Conservation (phyloP, 495 filamentous ascomycete genomes). For the Daldinia bambusicola region DNA sequence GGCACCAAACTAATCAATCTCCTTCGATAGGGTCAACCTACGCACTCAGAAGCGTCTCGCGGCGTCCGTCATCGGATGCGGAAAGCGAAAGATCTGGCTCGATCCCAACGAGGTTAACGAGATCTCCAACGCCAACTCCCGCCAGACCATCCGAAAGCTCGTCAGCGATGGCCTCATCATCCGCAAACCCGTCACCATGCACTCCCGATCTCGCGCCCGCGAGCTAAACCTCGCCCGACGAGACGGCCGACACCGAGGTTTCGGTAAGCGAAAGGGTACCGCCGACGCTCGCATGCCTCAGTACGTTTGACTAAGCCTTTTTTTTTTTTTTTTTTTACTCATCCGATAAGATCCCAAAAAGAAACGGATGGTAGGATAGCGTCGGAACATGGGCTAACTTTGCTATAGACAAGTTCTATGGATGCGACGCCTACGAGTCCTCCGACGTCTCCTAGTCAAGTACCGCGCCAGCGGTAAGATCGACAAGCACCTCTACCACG, state of each 20-base stretch:
- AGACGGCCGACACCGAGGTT: constrained; percentile 94
- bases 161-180: constrained; percentile 99
- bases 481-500: constrained; percentile 99
- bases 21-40: constrained; percentile 88
- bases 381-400: constrained; percentile 4
- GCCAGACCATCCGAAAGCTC: constrained; percentile 99
- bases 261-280: constrained; percentile 99
- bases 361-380: background rate
- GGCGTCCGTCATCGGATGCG: constrained; percentile 96
- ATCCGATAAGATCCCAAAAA: background rate
- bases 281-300: constrained; percentile 99
- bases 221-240: constrained; percentile 89
- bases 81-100: constrained; percentile 99
- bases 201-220: constrained; percentile 94
- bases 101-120: constrained; percentile 99
- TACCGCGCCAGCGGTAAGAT: constrained; percentile 99
- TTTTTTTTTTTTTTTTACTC: too few species aligned
- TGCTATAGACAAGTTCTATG: constrained; percentile 85
- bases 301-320: constrained; percentile 63
- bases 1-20: constrained; percentile 50
- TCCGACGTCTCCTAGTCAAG: constrained; percentile 98
- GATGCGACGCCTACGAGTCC: constrained; percentile 99
- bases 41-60: constrained; percentile 99
- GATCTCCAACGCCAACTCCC: constrained; percentile 99
- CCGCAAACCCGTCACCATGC: constrained; percentile 99